Evolutionary conservation across 768 basidiomycete species (phyloP).

Genomic region (Rhizopogon sp.): DNA sequence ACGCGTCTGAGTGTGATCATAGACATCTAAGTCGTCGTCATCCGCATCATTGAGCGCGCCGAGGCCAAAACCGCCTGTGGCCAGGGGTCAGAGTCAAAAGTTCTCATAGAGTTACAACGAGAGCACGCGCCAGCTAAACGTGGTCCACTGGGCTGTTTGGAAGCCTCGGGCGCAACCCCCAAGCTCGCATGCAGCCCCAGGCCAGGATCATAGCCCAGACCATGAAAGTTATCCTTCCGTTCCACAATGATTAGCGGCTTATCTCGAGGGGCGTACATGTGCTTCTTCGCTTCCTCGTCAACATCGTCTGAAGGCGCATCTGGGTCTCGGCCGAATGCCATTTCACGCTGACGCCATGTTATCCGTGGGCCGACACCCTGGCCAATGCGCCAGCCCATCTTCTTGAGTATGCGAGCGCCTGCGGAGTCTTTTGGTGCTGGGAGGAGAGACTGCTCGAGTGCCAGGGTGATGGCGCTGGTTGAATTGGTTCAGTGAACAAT

Average conservation of each 20-base stretch:
- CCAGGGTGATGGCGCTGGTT: conserved; percentile 54
- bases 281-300: conserved; percentile 80
- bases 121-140: conserved; percentile 48
- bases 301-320: conserved; percentile 41
- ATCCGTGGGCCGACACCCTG: conserved; percentile 93
- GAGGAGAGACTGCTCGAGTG: conserved; percentile 62
- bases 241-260: conserved; percentile 55
- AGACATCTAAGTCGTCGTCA: conserved; percentile 86
- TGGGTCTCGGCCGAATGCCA: conserved; percentile 56
- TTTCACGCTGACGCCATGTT: conserved; percentile 65
- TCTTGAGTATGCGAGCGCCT: conserved; percentile 82
- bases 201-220: conserved; percentile 75
- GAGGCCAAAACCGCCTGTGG: conserved; percentile 77
- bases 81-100: conserved; percentile 2
- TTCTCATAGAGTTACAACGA: background rate
- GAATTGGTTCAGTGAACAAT: background rate
- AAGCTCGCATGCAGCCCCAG: conserved; percentile 57
- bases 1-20: conserved; percentile 42
- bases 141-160: conserved; percentile 36
- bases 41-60: conserved; percentile 92
- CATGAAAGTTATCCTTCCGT: conserved; percentile 74
- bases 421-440: conserved; percentile 75
- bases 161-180: conserved; percentile 28
- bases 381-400: conserved; percentile 93
- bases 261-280: conserved; percentile 83